Base-by-base conservation (phyloP, 1,139 yeast genomes). In the Wickerhamomyces sp. region DNA sequence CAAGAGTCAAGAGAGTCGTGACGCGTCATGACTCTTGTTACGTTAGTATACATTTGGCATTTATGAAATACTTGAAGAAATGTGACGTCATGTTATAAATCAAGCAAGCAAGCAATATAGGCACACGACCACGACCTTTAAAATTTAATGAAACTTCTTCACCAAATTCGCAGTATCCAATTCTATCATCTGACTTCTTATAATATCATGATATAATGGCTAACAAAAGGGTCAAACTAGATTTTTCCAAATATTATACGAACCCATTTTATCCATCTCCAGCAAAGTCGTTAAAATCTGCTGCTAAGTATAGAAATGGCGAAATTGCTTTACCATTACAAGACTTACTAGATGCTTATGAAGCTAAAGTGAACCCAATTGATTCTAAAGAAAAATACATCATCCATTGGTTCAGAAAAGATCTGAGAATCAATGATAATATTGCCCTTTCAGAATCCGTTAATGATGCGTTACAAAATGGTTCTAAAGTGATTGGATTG, bases 351-450 rank as follows among this genome's bases (percentile, higher is more conserved):
- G 8, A 34, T 15, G 26, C 22, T 4, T 35, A 37, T 18, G 32
- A 36, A 30, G 16, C 8, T 9, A 13, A 17, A 36, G 5, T 30
- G 31, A 15, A 25, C 20, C 17, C 30, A 36, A 13, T 17, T 13
- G 9, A 15, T 15, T 12, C n/a, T 21, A 22, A 38, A 7, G 47
- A 42, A 3, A 39, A 44, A 10, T 29, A 38, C 28, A 60, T 68
- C 6, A 63, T 70, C 15, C 76, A 72, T 47, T 63, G 75, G 65
- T 73, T 72, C 44, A 54, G 67, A 16, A 58, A 64, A 30, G 79
- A 74, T 44, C 51, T 73, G 25, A 54, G 78, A 33, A 43, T 63
- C 5, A 52, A 48, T 12, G 76, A 74, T 46, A 74, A 74, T 47
- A 54, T 53, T 5, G 71, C 65, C 0, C 51, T 74, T 22, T 54